Conservation (phyloP, 257 asterid genomes). For the Penstemon eatonii region DNA sequence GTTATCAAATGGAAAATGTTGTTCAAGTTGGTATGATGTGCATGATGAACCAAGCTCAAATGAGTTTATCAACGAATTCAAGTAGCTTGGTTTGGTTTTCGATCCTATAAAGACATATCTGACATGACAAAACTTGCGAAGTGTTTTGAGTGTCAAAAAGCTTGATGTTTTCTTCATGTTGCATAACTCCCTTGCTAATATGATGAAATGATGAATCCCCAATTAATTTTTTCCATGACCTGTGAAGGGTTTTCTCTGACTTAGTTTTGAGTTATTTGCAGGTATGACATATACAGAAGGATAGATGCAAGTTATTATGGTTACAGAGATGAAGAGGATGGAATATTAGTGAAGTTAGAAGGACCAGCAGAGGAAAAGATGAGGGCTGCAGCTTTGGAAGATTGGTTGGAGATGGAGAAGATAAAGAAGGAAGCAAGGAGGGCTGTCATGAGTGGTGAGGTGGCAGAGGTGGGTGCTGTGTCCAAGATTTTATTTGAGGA, state of each 20-base stretch:
- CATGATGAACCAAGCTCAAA: too few species aligned
- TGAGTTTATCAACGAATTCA: too few species aligned
- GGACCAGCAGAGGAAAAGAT: conserved; percentile 74
- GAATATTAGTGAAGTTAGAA: conserved; percentile 75
- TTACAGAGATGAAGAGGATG: conserved; percentile 95
- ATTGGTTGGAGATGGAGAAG: conserved; percentile 78
- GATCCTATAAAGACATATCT: too few species aligned
- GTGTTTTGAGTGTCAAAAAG: too few species aligned
- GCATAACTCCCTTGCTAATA: not conserved
- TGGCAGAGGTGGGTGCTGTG: conserved; percentile 71
- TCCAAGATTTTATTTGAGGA: conserved; percentile 79
- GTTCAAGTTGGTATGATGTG: not conserved
- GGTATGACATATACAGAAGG: conserved; percentile 94
- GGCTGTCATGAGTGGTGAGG: conserved; percentile 92
- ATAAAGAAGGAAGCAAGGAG: conserved; percentile 87
- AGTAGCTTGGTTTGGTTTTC: too few species aligned
- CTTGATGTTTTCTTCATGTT: too few species aligned
- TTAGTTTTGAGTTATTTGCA: conserved; percentile 29
- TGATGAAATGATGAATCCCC: not conserved
- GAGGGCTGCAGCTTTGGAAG: conserved; percentile 70
- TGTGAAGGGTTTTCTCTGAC: conserved; percentile 19
- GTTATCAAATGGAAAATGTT: too few species aligned
- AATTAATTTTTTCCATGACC: not conserved
- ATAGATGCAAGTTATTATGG: conserved; percentile 96
- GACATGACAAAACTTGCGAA: too few species aligned